Base-by-base conservation (phyloP, 345 rosid genomes). In the Populus deltoides region DNA sequence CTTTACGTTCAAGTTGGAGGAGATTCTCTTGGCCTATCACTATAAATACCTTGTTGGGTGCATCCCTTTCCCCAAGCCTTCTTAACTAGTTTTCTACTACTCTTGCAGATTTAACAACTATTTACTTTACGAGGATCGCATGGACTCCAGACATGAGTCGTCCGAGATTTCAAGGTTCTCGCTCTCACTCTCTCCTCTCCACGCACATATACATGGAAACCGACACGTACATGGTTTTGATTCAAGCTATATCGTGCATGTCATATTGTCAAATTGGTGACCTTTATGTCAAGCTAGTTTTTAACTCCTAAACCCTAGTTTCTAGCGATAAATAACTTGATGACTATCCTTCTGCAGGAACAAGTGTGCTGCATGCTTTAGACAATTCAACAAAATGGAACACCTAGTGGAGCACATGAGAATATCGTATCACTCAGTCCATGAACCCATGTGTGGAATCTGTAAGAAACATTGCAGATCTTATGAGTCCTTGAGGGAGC, bases 361-460 rank as follows among this genome's bases (percentile, higher is more conserved):
- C 76, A 93, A 92, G 86, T 95, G 99, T 66, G 98, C 96, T 0
- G 98, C 97, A 2, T 95, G 99, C 89, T 93, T 75, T 82, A 90
- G 92, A 71, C 99, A 93, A 82, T 95, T 91, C 89, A 95, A 92
- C 86, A 93, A 80, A 72, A 84, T 80, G 86, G 99, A 93, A 70
- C 99, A 95, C 83, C 85, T 95, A 6, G 94, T 93, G 74, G 98
- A 95, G 80, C 99, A 95, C 91, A 93, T 93, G 97, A 90, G 90
- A 80, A 83, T 72, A 75, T 88, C 94, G 1, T 89, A 80, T 80
- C 99, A 93, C 75, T 95, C 99, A 2, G 86, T 86, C 80, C 99
- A 93, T 76, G 98, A 95, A 78, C 96, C 99, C 76, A 82, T 82
- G 38, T 95, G 99, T 65, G 92, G 92, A 17, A 73, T 91, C 68